Conservation (phyloP, 2,329 filamentous ascomycete genomes). For the Calonectria pseudoreteaudii region DNA sequence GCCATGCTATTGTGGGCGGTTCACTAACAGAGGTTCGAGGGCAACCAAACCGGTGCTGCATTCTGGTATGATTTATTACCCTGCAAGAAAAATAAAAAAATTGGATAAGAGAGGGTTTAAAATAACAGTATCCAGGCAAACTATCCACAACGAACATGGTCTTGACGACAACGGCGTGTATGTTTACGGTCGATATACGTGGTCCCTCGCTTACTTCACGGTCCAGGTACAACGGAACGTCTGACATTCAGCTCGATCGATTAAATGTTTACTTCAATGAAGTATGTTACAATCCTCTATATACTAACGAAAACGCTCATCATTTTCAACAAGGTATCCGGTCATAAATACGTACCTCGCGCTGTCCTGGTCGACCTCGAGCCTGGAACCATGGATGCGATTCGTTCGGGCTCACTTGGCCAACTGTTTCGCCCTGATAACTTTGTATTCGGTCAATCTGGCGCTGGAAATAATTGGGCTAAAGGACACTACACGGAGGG, state of each 20-base stretch:
- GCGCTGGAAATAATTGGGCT: slow-evolving; percentile 99
- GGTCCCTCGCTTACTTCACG: background rate
- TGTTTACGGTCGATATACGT: background rate
- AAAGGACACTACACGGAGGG: slow-evolving; percentile 99
- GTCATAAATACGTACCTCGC: slow-evolving; percentile 99
- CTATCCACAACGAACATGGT: slow-evolving; percentile 90
- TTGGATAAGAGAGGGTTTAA: too few species aligned
- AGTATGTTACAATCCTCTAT: slow-evolving; percentile 50
- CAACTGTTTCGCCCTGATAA: slow-evolving; percentile 99
- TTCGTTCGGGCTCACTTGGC: slow-evolving; percentile 97
- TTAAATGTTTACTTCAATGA: slow-evolving; percentile 99
- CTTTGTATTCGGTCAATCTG: slow-evolving; percentile 99
- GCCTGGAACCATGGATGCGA: slow-evolving; percentile 99
- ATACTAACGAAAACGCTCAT: background rate
- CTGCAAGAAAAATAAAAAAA: background rate
- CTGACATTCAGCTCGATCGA: slow-evolving; percentile 98
- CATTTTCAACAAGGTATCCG: slow-evolving; percentile 70
- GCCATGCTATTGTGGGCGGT: background rate
- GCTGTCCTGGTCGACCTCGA: slow-evolving; percentile 99
- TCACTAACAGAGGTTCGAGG: slow-evolving; percentile 68
- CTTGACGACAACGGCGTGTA: slow-evolving; percentile 94
- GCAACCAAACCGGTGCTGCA: slow-evolving; percentile 99
- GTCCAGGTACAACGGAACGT: slow-evolving; percentile 87
- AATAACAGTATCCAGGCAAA: slow-evolving; percentile 63
- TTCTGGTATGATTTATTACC: slow-evolving; percentile 71